Conservation (phyloP, 257 asterid genomes). For the Jacaranda copaia region DNA sequence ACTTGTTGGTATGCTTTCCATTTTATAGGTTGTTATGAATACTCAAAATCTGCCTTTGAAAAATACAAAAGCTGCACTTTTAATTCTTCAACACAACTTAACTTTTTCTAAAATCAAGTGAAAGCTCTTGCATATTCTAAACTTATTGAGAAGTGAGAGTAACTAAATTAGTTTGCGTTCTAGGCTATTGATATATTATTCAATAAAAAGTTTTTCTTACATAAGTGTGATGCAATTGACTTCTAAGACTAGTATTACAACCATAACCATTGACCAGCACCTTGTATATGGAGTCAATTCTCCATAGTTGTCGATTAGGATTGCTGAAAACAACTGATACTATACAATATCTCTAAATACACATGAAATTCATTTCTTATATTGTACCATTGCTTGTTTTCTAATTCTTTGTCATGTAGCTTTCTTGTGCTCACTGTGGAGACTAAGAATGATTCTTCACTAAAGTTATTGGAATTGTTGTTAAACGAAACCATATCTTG, state of each 20-base stretch:
- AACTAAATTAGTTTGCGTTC: not conserved
- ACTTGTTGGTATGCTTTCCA: not conserved
- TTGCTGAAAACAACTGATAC: conserved; percentile 20
- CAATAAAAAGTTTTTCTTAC: not conserved
- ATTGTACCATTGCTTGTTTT: not conserved
- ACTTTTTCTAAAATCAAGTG: not conserved
- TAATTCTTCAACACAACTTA: not conserved
- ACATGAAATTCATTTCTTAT: not conserved
- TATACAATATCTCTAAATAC: not conserved
- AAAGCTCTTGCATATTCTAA: not conserved
- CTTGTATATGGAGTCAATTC: not conserved
- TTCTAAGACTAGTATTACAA: not conserved
- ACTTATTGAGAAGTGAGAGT: not conserved
- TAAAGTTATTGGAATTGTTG: conserved; percentile 29
- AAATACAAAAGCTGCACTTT: not conserved
- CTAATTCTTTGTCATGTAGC: conserved; percentile 1
- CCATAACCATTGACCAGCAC: not conserved
- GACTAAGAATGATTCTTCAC: conserved; percentile 25
- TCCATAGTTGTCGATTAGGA: not conserved
- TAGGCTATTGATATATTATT: not conserved
- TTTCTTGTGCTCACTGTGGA: conserved; percentile 27
- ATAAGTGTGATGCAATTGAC: conserved; percentile 18
- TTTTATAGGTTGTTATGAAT: not conserved
- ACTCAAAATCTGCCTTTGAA: too few species aligned
- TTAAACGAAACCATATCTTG: conserved; percentile 32